These are phyloP conservation scores for Acer negundo DNA, from an alignment of 345 rosid genomes.

Conservation along the genomic window DNA sequence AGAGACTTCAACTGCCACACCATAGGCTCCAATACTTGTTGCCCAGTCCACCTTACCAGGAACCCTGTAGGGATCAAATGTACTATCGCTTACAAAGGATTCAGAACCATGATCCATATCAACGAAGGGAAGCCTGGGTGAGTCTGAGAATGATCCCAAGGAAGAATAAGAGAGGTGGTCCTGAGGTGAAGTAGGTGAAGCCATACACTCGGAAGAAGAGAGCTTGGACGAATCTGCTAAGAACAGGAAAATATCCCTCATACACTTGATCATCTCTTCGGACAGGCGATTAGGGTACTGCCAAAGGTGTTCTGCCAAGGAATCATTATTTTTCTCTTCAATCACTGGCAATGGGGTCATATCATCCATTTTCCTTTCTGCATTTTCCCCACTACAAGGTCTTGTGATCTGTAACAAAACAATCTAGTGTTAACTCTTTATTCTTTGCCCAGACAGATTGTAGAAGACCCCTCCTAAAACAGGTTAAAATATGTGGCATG, in stretches of 20 bases:
- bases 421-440: slow-evolving; percentile 2
- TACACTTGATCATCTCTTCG: slow-evolving; percentile 67
- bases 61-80: slow-evolving; percentile 49
- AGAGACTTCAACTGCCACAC: slow-evolving; percentile 54
- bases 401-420: slow-evolving; percentile 35
- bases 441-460: slow-evolving; percentile 1
- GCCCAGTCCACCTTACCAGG: slow-evolving; percentile 47
- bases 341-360: slow-evolving; percentile 18
- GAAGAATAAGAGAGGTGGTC: slow-evolving; percentile 44
- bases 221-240: slow-evolving; percentile 53
- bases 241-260: slow-evolving; percentile 63
- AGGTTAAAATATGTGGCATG: background rate
- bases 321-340: slow-evolving; percentile 21
- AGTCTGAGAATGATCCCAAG: slow-evolving; percentile 41
- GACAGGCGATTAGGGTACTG: slow-evolving; percentile 55
- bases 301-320: slow-evolving; percentile 46
- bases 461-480: slow-evolving; percentile 8
- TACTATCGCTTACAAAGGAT: slow-evolving; percentile 21
- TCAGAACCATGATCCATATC: slow-evolving; percentile 30
- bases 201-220: slow-evolving; percentile 33
- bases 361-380: slow-evolving; percentile 26
- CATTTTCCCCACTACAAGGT: slow-evolving; percentile 30
- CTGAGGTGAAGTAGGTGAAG: slow-evolving; percentile 44
- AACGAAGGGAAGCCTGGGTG: slow-evolving; percentile 36
- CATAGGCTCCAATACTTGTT: slow-evolving; percentile 44